Base-by-base conservation (phyloP, 768 basidiomycete genomes). In the Lyophyllum atratum region DNA sequence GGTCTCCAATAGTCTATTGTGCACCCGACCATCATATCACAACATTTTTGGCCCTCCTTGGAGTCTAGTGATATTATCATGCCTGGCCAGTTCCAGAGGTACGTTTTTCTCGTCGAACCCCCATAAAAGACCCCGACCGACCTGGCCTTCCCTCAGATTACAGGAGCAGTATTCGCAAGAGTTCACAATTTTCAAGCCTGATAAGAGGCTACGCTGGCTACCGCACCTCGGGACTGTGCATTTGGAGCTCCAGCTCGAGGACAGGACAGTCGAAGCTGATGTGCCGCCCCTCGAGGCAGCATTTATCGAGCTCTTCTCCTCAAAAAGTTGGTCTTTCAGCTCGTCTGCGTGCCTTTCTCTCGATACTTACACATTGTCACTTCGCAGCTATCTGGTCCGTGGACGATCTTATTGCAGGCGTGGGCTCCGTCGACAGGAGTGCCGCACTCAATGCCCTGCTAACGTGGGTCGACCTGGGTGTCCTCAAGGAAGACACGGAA, bases 41-140 rank as follows among this genome's bases (percentile, higher is more conserved):
- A 86, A 12, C 87, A 96, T 64, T 99, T 98, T 73, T 99, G 97
- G 97, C 97, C 97, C 0, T 74, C 87, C 1, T 77, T 97, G 24
- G 89, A 92, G 64, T 74, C 87, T 2, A 85, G 85, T 54, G 82
- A 81, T 15, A 79, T 97, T 56, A 69, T 78, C 42, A 89, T 98
- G 82, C 93, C 95, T 0, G 92, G 92, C 2, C 92, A 93, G 68
- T 87, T 97, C 66, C 82, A 85, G 63, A 72, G 72, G 95, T 96
- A 66, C 45, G 88, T 73, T 3, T 24, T 17, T 40, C 22, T 6
- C 4, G 12, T 26, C 14, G 12, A 28, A 7, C 40, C 34, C 29
- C 56, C 26, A 54, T 59, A 43, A 59, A 49, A 40, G 12, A 19
- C 1, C 14, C 39, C 59, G 4, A 42, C 39, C 15, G 22, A 15